Base-by-base conservation (phyloP, 371 early-diverging fungal species). In the Syncephalastrum sp. region DNA sequence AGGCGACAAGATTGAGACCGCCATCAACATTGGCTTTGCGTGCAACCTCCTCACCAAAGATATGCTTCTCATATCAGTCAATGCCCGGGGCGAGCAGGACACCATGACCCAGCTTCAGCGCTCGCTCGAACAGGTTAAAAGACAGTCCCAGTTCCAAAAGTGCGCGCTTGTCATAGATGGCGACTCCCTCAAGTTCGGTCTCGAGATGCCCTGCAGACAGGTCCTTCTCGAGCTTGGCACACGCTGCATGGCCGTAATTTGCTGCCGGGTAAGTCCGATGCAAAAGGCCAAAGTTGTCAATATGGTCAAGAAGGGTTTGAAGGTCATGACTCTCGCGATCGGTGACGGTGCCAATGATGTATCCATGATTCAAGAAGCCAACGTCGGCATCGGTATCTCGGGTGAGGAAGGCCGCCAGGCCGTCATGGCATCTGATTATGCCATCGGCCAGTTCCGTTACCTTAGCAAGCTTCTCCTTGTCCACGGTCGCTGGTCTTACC, bases 1-100 rank as follows among this genome's bases (percentile, higher is more conserved):
- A 0, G 99, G 99, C 29, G 99, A 99, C 73, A 93, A 97, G 70
- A 91, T 91, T 51, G 99, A 99, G 68, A 99, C 99, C 2, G 99
- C 99, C 42, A 92, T 97, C 67, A 93, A 94, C 62, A 97, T 97
- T 74, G 98, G 95, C 0, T 91, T 91, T 68, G 90, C 92, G 0
- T 96, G 95, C 65, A 84, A 90, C 16, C 76, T 97, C 43, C 78
- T 87, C 27, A 75, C 69, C 14, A 76, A 72, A 53, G 77, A 76
- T 3, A 89, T 91, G 91, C 69, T 82, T 1, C 61, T 90, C 51
- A 82, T 91, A 38, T 79, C 85, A 19, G 77, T 88, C 70, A 90
- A 89, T 66, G 85, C 87, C 10, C 68, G 78, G 0, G 83, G 83
- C 23, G 75, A 72, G 29, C 84, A 80, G 45, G 86, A 86, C 13